phyloP scores from a whole-genome alignment of 495 filamentous ascomycete species.

The Staphylotrichum tortipilum region DNA sequence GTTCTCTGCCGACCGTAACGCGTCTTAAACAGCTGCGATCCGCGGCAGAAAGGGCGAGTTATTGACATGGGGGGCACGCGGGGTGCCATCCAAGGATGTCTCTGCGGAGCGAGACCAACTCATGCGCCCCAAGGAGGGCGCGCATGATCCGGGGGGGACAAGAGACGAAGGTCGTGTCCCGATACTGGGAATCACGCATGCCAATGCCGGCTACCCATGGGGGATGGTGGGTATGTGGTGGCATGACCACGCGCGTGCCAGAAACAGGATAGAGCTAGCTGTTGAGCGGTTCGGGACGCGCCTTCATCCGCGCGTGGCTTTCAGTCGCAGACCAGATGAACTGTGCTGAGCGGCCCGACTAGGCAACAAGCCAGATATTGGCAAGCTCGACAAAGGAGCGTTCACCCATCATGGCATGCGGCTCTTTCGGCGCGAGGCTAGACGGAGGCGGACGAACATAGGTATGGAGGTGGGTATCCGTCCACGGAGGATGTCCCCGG shows the following conservation, averaged over 20 bases:
- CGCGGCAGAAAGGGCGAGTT: neutral
- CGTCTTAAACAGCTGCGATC: neutral
- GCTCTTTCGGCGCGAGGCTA: too few relatives aligned
- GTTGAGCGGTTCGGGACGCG: neutral
- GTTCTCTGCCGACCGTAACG: neutral
- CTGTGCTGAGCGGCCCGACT: neutral
- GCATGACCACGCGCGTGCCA: neutral
- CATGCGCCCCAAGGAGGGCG: neutral
- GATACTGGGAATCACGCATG: neutral
- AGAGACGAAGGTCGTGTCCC: constrained; percentile 2
- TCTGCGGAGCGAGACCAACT: neutral
- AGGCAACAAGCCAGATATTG: neutral
- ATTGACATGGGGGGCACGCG: neutral
- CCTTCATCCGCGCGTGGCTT: neutral
- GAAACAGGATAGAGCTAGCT: neutral
- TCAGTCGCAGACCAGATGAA: neutral
- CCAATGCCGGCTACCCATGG: neutral
- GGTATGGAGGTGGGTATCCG: neutral
- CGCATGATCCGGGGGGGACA: neutral
- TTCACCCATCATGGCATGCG: too few relatives aligned
- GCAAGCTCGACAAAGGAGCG: neutral
- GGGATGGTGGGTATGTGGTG: neutral
- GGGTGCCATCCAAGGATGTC: neutral
- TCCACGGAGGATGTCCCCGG: neutral
- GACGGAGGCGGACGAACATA: too few relatives aligned